These are phyloP conservation scores for Phytopythium boreale DNA, from an alignment of 352 stramenopile genomes.

Conservation along the genomic window DNA sequence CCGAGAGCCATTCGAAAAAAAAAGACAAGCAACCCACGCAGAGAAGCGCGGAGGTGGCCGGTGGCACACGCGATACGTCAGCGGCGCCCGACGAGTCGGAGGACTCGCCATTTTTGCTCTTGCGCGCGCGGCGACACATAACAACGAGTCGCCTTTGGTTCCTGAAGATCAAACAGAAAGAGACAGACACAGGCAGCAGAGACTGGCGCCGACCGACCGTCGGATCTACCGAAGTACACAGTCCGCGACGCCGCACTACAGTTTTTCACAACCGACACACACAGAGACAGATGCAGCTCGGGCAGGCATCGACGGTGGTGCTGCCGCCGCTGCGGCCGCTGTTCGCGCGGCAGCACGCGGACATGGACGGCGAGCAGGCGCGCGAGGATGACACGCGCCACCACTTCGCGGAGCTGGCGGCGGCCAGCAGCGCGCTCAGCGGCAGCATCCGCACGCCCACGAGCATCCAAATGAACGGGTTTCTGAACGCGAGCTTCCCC, in stretches of 20 bases:
- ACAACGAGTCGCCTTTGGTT: neutral
- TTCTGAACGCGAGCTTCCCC: slow-evolving; percentile 30
- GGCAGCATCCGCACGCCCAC: slow-evolving; percentile 52
- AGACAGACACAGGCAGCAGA: slow-evolving; percentile 4
- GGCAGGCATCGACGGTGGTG: slow-evolving; percentile 36
- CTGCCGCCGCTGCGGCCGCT: slow-evolving; percentile 55
- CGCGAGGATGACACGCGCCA: slow-evolving; percentile 29
- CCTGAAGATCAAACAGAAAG: neutral
- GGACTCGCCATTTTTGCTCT: slow-evolving; percentile 8
- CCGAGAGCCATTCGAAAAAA: slow-evolving; percentile 16
- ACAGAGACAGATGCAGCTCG: slow-evolving; percentile 27
- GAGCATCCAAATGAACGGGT: slow-evolving; percentile 32
- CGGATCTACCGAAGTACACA: too few relatives aligned
- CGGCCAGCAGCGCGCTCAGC: slow-evolving; percentile 2
- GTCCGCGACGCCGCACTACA: too few relatives aligned
- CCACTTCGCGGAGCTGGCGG: slow-evolving; percentile 10
- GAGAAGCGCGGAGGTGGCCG: slow-evolving; percentile 3
- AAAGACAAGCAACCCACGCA: slow-evolving; percentile 12
- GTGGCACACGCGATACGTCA: slow-evolving; percentile 9
- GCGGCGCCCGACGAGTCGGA: neutral
- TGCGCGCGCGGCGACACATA: neutral
- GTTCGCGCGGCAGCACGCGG: slow-evolving; percentile 36
- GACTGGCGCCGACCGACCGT: neutral
- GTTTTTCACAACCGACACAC: too few relatives aligned
- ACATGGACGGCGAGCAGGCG: slow-evolving; percentile 16